These are phyloP conservation scores for Marsdenia floribunda DNA, from an alignment of 257 asterid genomes.

Conservation along the genomic window DNA sequence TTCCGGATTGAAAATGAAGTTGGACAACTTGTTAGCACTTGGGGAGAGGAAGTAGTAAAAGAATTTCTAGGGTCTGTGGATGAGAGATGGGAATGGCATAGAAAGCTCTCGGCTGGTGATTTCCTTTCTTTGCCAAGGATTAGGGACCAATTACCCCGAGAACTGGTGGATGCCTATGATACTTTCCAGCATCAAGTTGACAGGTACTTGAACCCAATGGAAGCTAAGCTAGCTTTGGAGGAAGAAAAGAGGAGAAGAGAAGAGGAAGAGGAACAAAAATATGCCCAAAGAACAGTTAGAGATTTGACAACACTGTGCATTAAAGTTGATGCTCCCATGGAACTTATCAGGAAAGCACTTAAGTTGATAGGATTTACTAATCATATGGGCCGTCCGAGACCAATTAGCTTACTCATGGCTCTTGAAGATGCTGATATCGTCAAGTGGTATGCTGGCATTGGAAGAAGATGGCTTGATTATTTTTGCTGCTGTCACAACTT, in stretches of 20 bases:
- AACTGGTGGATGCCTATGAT: constrained; percentile 72
- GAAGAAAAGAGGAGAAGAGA: constrained; percentile 48
- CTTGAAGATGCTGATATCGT: constrained; percentile 81
- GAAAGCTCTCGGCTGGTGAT: constrained; percentile 64
- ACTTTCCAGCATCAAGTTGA: constrained; percentile 67
- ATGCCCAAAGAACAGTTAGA: constrained; percentile 54
- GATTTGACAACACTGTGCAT: constrained; percentile 63
- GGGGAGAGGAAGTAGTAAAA: constrained; percentile 78
- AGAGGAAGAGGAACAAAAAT: constrained; percentile 64
- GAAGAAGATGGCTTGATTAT: constrained; percentile 80
- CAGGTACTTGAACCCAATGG: constrained; percentile 59
- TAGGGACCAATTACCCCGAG: constrained; percentile 69
- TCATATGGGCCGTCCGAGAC: constrained; percentile 94
- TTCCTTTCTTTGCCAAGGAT: constrained; percentile 67
- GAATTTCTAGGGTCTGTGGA: constrained; percentile 61
- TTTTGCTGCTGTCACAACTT: constrained; percentile 86
- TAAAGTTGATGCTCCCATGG: constrained; percentile 79
- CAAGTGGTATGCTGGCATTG: constrained; percentile 94
- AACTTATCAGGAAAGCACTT: constrained; percentile 55
- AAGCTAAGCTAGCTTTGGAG: constrained; percentile 56
- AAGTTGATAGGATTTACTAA: constrained; percentile 68
- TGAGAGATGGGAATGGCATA: constrained; percentile 75
- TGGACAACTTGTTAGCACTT: constrained; percentile 46
- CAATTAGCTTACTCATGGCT: constrained; percentile 58
- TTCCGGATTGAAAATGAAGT: constrained; percentile 61